These are phyloP conservation scores for Kwoniella sp. DNA, from an alignment of 768 basidiomycete species.

Conservation along the genomic window DNA sequence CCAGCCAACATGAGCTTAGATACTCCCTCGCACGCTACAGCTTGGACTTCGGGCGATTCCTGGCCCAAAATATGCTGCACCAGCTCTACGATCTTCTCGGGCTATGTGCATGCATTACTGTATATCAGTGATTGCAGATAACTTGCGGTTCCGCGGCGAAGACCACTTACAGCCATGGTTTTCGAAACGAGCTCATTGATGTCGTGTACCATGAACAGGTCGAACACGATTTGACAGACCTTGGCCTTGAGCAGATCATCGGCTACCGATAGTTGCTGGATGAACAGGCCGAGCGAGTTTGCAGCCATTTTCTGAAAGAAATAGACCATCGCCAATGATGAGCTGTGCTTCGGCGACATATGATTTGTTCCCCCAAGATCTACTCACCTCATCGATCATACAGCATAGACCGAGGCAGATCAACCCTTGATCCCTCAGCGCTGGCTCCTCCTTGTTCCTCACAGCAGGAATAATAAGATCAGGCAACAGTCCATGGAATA, in stretches of 20 bases:
- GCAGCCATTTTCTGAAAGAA: conserved; percentile 59
- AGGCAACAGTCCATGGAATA: conserved; percentile 67
- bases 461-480: conserved; percentile 91
- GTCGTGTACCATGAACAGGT: conserved; percentile 83
- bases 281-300: conserved; percentile 76
- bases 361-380: background rate
- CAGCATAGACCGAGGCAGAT: conserved; percentile 80
- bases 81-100: conserved; percentile 69
- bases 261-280: conserved; percentile 69
- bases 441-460: conserved; percentile 75
- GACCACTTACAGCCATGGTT: conserved; percentile 47
- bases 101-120: conserved; percentile 20
- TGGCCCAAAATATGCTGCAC: conserved; percentile 66
- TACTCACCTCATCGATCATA: conserved; percentile 65
- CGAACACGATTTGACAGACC: conserved; percentile 80
- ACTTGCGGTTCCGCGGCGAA: too few species aligned
- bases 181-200: conserved; percentile 57
- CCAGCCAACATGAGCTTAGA: conserved; percentile 83
- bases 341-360: background rate
- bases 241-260: conserved; percentile 69
- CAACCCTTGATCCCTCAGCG: conserved; percentile 77
- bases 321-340: background rate
- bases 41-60: conserved; percentile 66
- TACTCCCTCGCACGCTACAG: conserved; percentile 73
- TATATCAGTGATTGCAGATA: background rate